These are phyloP conservation scores for Spergularia azorica DNA, from an alignment of 179 eudicot genomes.

Conservation along the genomic window DNA sequence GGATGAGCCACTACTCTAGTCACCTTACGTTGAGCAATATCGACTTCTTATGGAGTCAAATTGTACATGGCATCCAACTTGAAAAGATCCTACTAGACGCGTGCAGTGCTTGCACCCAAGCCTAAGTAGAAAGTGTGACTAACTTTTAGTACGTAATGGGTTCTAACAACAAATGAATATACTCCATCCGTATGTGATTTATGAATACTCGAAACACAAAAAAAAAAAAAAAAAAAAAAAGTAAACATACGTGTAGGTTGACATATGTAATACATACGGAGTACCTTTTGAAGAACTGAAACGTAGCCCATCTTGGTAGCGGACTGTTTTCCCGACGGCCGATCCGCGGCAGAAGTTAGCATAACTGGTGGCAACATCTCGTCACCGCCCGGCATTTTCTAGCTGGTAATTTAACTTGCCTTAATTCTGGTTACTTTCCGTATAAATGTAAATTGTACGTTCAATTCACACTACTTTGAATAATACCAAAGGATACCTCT, in stretches of 20 bases:
- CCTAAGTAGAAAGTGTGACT: no score
- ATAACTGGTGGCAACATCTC: neutral
- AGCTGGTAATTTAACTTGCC: neutral
- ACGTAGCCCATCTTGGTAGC: conserved; percentile 4
- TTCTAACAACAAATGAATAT: neutral
- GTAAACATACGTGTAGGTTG: neutral
- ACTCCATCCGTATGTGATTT: no score
- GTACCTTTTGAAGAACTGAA: conserved; percentile 34
- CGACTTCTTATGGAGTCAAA: no score
- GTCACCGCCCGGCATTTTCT: conserved; percentile 18
- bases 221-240: neutral
- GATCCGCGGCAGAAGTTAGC: neutral
- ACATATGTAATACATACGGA: neutral
- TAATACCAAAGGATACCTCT: neutral
- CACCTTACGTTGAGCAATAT: no score
- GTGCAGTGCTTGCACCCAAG: no score
- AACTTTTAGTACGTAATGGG: neutral
- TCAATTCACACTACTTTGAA: no score
- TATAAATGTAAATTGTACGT: neutral
- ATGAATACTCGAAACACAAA: neutral
- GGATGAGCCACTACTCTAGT: no score
- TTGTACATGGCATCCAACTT: no score
- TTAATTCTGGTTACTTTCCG: neutral
- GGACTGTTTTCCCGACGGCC: neutral
- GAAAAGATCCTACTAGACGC: no score